Conservation (phyloP, 257 asterid genomes). For the Ophiorrhiza pumila region DNA sequence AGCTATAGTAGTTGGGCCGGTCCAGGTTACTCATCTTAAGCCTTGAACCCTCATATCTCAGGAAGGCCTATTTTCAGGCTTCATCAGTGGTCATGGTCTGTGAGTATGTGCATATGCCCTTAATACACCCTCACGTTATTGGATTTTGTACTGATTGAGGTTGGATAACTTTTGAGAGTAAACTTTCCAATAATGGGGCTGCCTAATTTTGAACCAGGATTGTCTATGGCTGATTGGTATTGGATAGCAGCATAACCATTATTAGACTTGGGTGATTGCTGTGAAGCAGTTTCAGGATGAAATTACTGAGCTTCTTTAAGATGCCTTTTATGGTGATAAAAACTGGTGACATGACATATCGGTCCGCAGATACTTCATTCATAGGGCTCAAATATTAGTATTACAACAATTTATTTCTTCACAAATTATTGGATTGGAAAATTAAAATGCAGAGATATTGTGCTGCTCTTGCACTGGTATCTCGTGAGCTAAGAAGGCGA, state of each 20-base stretch:
- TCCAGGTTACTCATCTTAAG: too few species aligned
- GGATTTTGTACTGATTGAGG: neutral
- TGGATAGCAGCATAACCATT: neutral
- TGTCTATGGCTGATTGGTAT: neutral
- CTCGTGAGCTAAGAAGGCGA: slow-evolving; percentile 30
- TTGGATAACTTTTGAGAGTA: neutral
- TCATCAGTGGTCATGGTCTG: neutral
- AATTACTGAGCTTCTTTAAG: neutral
- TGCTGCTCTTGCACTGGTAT: slow-evolving; percentile 14
- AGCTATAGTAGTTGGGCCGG: too few species aligned
- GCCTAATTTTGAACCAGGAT: too few species aligned
- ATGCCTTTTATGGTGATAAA: neutral
- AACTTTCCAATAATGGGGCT: too few species aligned
- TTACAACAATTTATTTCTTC: too few species aligned
- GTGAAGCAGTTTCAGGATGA: neutral
- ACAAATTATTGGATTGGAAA: neutral
- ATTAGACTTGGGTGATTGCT: neutral
- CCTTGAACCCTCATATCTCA: too few species aligned
- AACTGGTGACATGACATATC: neutral
- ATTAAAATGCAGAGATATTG: slow-evolving; percentile 55
- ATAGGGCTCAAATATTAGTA: neutral
- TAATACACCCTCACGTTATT: neutral
- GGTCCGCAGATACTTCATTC: too few species aligned
- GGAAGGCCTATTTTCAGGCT: too few species aligned
- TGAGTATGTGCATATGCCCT: neutral